These are phyloP conservation scores for Wickerhamiella siamensis DNA, from an alignment of 805 yeast genomes.

Conservation along the genomic window DNA sequence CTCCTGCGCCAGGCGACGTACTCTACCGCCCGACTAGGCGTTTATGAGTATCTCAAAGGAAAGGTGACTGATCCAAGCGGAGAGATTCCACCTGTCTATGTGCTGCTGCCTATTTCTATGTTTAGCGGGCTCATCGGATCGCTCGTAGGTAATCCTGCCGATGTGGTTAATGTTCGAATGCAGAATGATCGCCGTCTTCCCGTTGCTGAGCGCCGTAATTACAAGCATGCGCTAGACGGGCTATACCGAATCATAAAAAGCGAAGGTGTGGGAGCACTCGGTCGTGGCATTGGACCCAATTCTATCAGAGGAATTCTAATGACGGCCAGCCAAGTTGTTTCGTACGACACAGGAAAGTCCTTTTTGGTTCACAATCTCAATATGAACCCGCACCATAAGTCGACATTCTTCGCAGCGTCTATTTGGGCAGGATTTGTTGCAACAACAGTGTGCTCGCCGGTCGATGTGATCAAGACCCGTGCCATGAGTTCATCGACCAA, in stretches of 20 bases:
- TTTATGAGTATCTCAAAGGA: slow-evolving; percentile 66
- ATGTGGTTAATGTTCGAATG: slow-evolving; percentile 79
- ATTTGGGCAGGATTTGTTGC: slow-evolving; percentile 76
- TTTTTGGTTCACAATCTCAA: slow-evolving; percentile 36
- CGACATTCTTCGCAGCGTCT: slow-evolving; percentile 69
- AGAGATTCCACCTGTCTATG: slow-evolving; percentile 39
- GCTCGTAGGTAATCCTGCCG: slow-evolving; percentile 76
- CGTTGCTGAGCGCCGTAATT: slow-evolving; percentile 49
- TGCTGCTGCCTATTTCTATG: slow-evolving; percentile 67
- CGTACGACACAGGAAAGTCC: slow-evolving; percentile 63
- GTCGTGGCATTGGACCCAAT: slow-evolving; percentile 68
- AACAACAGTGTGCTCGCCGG: slow-evolving; percentile 85
- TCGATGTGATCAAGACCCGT: slow-evolving; percentile 78
- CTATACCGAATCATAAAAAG: slow-evolving; percentile 40
- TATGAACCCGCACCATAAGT: slow-evolving; percentile 43
- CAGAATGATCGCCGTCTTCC: slow-evolving; percentile 72
- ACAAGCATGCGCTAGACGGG: slow-evolving; percentile 69
- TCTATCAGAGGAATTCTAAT: slow-evolving; percentile 66
- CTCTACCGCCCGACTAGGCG: slow-evolving; percentile 74
- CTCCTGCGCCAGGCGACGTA: slow-evolving; percentile 76
- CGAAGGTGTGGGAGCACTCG: slow-evolving; percentile 46
- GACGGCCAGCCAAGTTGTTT: slow-evolving; percentile 86
- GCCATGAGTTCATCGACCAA: slow-evolving; percentile 47
- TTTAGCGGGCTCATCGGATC: slow-evolving; percentile 78
- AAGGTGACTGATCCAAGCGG: slow-evolving; percentile 28